Evolutionary conservation across 345 rosid genomes (phyloP).

Genomic region (Eucalyptus pauciflora): DNA sequence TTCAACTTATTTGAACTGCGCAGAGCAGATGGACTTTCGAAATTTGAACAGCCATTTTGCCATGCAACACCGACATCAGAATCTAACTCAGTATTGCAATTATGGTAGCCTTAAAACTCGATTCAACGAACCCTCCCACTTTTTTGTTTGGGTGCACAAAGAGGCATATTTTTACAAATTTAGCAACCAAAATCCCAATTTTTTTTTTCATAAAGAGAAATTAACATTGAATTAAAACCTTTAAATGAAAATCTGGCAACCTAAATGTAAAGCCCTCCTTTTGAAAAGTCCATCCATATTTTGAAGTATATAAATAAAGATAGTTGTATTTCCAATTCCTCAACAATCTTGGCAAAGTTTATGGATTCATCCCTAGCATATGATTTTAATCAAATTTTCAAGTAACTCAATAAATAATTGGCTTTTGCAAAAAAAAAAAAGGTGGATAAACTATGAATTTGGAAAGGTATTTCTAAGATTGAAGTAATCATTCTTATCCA

Average conservation of each 20-base stretch:
- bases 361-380: background rate
- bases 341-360: background rate
- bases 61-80: rapidly evolving
- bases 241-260: background rate
- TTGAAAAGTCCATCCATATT: background rate
- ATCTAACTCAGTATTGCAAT: background rate
- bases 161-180: background rate
- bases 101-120: background rate
- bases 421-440: background rate
- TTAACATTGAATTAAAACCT: background rate
- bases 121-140: background rate
- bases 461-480: too few relatives aligned
- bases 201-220: background rate
- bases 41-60: rapidly evolving
- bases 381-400: background rate
- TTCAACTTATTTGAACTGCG: background rate
- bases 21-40: rapidly evolving
- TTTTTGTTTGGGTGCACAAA: background rate
- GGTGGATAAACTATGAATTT: too few relatives aligned
- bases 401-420: background rate
- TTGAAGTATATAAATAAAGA: background rate
- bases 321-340: background rate
- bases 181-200: background rate
- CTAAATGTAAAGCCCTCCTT: background rate
- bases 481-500: too few relatives aligned